Conservation (phyloP, 2,329 filamentous ascomycete genomes). For the Aspergillus sergii region DNA sequence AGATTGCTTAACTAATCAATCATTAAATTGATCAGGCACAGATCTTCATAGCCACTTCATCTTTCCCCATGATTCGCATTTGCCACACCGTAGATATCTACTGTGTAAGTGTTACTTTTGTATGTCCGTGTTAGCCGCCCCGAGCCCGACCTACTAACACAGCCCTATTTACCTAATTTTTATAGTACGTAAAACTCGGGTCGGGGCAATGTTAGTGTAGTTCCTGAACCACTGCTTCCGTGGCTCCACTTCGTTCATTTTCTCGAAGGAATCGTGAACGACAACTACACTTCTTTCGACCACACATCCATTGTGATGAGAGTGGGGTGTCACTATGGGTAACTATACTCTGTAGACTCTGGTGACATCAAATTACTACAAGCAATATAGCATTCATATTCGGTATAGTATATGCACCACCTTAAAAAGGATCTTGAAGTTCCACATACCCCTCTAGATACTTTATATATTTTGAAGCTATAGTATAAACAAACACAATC, state of each 20-base stretch:
- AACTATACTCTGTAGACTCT: background rate
- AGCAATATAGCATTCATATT: no score
- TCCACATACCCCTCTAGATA: no score
- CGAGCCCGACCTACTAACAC: background rate
- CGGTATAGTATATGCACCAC: no score
- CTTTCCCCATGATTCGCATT: background rate
- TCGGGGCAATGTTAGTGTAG: background rate
- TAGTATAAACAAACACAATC: no score
- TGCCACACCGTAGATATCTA: background rate
- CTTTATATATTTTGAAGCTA: no score
- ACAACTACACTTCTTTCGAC: background rate
- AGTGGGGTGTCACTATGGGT: background rate
- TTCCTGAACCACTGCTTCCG: background rate
- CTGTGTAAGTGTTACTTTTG: no score
- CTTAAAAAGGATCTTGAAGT: no score
- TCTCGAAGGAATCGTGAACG: background rate
- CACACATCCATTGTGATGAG: background rate
- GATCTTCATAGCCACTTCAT: background rate
- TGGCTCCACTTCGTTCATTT: background rate
- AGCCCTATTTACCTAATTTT: background rate
- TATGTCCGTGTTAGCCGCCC: no score
- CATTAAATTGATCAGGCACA: background rate
- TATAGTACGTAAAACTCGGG: background rate
- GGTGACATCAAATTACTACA: no score
- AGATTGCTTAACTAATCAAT: background rate